Evolutionary conservation across 2,329 filamentous ascomycete species (phyloP), one percentile per base, ranked within the genome.

Genomic region (Aureobasidium sp.): DNA sequence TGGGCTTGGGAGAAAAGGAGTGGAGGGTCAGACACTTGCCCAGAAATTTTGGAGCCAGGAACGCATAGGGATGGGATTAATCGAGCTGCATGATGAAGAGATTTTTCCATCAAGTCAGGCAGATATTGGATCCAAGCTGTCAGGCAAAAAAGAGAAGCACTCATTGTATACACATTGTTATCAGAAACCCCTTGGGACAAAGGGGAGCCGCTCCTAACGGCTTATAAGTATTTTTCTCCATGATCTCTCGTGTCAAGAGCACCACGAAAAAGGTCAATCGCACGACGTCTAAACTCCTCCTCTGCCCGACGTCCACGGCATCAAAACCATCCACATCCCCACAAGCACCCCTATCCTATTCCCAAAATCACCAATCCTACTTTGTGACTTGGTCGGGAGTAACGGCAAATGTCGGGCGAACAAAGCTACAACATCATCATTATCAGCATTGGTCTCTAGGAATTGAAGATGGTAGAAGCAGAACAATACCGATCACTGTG

Each of bases 401-500:
- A 64, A 88, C 84, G 51, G 87, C 86, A 76, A 86, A 92, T 41
- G 89, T 94, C 66, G 91, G 91, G 71, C 89, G 84, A 70, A 95
- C 86, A 72, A 90, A 93, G 75, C 89, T 91, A 62, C 22, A 52
- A 27, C 3, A 25, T 25, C 22, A 25, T 25, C 34, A 42, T 25
- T 34, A 42, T 66, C 42, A 67, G 65, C 45, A 63, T 44, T 34
- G 9, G 11, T 34, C 31, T 34, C 9, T 34, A n/a, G n/a, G 31
- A 3, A 34, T 44, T 22, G 9, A 14, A n/a, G 51, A 34, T 12
- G 57, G 62, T 17, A 39, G 15, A 17, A 17, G 15, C 9, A 17
- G n/a, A 4, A 59, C 75, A 88, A 67, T 80, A 97, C 90, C 90
- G 83, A 73, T 96, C 91, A 68, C 84, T 87, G 79, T 97, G 84